phyloP scores from a whole-genome alignment of 1,139 yeast species.

The Candida glucosophila region DNA sequence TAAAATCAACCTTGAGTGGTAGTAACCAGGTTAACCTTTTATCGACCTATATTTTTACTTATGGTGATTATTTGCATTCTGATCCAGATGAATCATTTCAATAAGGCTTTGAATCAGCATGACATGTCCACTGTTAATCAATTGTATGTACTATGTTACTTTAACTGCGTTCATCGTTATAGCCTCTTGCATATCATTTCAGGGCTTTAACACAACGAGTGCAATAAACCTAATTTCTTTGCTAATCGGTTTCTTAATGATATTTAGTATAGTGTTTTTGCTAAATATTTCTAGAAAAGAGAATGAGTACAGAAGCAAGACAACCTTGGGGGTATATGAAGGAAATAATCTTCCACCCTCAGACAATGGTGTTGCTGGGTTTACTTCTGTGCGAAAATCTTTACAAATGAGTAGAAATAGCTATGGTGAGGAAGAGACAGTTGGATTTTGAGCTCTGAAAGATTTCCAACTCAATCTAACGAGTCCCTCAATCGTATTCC shows the following conservation, averaged over 20 bases:
- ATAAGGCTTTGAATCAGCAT: conserved; percentile 87
- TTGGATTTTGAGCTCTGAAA: conserved; percentile 54
- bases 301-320: conserved; percentile 44
- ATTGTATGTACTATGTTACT: conserved; percentile 78
- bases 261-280: conserved; percentile 80
- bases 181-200: conserved; percentile 80
- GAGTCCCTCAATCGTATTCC: conserved; percentile 14
- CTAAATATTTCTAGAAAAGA: conserved; percentile 72
- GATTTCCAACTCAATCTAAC: conserved; percentile 45
- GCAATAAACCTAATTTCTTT: conserved; percentile 79
- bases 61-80: conserved; percentile 77
- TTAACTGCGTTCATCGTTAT: conserved; percentile 82
- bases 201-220: conserved; percentile 80
- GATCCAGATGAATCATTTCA: conserved; percentile 90
- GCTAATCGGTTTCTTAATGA: conserved; percentile 77
- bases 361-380: conserved; percentile 79
- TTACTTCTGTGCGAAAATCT: conserved; percentile 48
- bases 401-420: conserved; percentile 59
- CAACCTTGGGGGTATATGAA: conserved; percentile 56
- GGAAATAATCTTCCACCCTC: conserved; percentile 55
- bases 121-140: conserved; percentile 93
- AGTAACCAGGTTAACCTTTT: conserved; percentile 82
- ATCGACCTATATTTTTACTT: conserved; percentile 69
- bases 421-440: conserved; percentile 41
- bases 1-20: conserved; percentile 80